phyloP scores from a whole-genome alignment of 495 filamentous ascomycete genomes.

The Xylaria intraflava region DNA sequence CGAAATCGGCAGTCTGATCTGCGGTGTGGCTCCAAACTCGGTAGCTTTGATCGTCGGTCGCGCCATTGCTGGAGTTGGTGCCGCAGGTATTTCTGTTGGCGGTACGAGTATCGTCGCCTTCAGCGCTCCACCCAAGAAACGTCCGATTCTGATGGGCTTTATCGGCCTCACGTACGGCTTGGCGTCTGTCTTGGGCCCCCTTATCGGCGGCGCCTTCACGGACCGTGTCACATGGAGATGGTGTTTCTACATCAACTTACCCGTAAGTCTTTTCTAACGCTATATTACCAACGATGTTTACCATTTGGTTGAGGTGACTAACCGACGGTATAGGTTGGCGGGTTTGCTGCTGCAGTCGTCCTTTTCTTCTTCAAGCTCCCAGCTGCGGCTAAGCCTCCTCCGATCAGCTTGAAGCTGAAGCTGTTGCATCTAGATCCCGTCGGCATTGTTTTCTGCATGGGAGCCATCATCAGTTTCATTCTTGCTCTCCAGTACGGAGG shows the following conservation, averaged over 20 bases:
- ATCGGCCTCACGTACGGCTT: slow-evolving; percentile 32
- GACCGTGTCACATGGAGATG: slow-evolving; percentile 57
- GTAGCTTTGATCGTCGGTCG: slow-evolving; percentile 40
- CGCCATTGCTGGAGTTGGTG: slow-evolving; percentile 41
- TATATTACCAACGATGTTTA: too few species aligned
- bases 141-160: slow-evolving; percentile 30
- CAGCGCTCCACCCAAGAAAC: slow-evolving; percentile 30
- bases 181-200: slow-evolving; percentile 38
- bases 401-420: slow-evolving; percentile 33
- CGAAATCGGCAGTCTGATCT: slow-evolving; percentile 38
- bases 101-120: slow-evolving; percentile 39
- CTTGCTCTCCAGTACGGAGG: slow-evolving; percentile 47
- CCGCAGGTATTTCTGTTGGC: slow-evolving; percentile 38
- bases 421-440: slow-evolving; percentile 27
- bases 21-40: slow-evolving; percentile 38
- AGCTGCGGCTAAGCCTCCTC: slow-evolving; percentile 22
- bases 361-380: slow-evolving; percentile 48
- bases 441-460: slow-evolving; percentile 34
- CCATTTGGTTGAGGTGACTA: too few species aligned
- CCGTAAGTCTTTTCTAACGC: too few species aligned
- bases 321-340: too few species aligned
- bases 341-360: slow-evolving; percentile 43
- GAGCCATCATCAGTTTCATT: slow-evolving; percentile 36
- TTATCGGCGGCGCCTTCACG: slow-evolving; percentile 54
- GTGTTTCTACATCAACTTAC: slow-evolving; percentile 55